phyloP scores from a whole-genome alignment of 805 yeast genomes.

The Lipomyces yamadae region DNA sequence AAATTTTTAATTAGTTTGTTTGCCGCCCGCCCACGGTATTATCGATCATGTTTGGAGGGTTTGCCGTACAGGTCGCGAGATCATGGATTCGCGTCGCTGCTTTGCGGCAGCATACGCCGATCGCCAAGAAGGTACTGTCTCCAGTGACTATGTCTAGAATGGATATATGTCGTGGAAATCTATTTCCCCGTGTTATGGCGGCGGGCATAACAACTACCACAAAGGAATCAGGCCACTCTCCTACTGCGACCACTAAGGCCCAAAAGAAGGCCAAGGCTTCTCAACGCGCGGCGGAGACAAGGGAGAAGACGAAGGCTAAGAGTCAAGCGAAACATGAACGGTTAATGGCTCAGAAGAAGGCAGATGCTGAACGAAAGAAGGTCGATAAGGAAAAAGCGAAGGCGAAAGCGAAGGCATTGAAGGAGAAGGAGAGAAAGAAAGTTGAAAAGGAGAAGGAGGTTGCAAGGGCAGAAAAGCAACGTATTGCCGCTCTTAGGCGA shows the following conservation, averaged over 20 bases:
- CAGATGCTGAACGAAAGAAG: background rate
- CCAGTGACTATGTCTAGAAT: background rate
- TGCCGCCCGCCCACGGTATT: background rate
- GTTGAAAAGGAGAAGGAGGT: background rate
- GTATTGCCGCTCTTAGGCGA: background rate
- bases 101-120: background rate
- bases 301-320: background rate
- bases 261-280: background rate
- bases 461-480: background rate
- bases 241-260: conserved; percentile 9
- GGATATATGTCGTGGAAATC: background rate
- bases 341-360: background rate
- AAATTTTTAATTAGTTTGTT: background rate
- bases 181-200: background rate
- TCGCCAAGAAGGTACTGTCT: background rate
- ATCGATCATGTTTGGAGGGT: background rate
- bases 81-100: background rate
- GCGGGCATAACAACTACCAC: background rate
- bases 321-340: background rate
- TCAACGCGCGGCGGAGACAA: background rate
- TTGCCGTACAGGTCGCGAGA: background rate
- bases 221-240: background rate
- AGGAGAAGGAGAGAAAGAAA: background rate
- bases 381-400: background rate
- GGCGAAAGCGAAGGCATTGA: background rate